phyloP scores from a whole-genome alignment of 495 filamentous ascomycete genomes.

The Lasiosphaeria hispida region DNA sequence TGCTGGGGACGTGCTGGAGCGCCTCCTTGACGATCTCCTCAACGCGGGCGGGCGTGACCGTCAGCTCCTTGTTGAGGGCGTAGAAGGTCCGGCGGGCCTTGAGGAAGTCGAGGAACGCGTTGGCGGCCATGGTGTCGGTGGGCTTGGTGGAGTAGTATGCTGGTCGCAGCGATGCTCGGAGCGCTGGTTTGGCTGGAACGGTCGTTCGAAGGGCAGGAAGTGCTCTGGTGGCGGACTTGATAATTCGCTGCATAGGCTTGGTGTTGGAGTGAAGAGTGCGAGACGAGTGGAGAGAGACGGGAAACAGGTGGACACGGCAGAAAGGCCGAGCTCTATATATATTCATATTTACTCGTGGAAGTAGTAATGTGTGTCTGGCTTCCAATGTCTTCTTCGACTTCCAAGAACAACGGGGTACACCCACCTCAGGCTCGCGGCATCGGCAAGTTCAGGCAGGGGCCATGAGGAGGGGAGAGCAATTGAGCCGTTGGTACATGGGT shows the following conservation, averaged over 20 bases:
- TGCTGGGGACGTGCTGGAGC: slow-evolving; percentile 54
- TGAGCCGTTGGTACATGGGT: too few species aligned
- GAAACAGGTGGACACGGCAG: too few species aligned
- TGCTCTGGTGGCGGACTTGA: neutral
- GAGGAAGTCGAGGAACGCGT: slow-evolving; percentile 51
- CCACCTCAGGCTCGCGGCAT: too few species aligned
- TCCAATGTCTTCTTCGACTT: too few species aligned
- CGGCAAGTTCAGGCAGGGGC: too few species aligned
- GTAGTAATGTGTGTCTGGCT: too few species aligned
- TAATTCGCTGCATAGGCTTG: slow-evolving; percentile 1
- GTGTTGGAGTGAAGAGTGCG: neutral
- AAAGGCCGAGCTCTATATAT: too few species aligned
- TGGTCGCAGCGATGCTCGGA: slow-evolving; percentile 9
- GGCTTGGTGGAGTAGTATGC: slow-evolving; percentile 24
- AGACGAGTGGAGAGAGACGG: too few species aligned
- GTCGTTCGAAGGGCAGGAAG: slow-evolving; percentile 13
- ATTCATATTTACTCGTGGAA: too few species aligned
- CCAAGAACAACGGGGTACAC: too few species aligned
- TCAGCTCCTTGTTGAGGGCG: slow-evolving; percentile 52
- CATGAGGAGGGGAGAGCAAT: too few species aligned
- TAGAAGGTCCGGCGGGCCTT: slow-evolving; percentile 60
- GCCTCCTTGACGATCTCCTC: slow-evolving; percentile 54
- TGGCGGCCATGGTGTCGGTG: slow-evolving; percentile 29
- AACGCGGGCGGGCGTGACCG: slow-evolving; percentile 51
- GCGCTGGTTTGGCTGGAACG: slow-evolving; percentile 4